A percentile compares a stretch with the other conserved stretches of the same genome.
Evolutionary conservation across 176 grass and related monocot genomes (phyloP).

Genomic region (Carex scoparia): DNA sequence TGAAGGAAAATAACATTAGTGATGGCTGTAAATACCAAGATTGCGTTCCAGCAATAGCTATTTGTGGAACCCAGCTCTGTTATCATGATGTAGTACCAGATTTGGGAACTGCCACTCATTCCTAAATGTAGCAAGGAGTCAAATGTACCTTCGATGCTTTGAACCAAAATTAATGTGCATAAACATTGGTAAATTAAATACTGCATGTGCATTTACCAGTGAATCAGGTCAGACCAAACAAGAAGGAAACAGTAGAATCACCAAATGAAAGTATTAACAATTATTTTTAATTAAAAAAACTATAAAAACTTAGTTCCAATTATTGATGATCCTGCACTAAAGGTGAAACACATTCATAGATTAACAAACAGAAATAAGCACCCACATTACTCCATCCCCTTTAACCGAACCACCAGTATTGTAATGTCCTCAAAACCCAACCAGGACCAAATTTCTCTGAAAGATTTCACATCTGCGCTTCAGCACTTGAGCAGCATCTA

Average conservation of each 20-base stretch:
- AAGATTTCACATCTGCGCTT: slow-evolving; percentile 24
- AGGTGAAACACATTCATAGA: slow-evolving; percentile 24
- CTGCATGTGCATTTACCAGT: background rate
- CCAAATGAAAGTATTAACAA: background rate
- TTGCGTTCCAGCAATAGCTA: background rate
- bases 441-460: slow-evolving; percentile 1
- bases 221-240: background rate
- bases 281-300: background rate
- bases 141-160: background rate
- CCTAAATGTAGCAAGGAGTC: background rate
- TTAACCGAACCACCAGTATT: background rate
- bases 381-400: background rate
- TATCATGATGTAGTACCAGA: background rate
- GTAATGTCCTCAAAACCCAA: background rate
- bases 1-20: background rate
- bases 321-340: background rate
- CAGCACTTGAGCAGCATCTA: slow-evolving; percentile 5
- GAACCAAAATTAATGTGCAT: background rate
- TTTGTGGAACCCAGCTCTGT: background rate
- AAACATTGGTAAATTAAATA: background rate
- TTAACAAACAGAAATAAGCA: background rate
- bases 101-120: background rate
- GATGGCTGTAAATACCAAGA: background rate
- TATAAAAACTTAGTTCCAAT: background rate
- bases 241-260: background rate